phyloP scores from a whole-genome alignment of 768 basidiomycete species.

The Mycena albidolilacea region DNA sequence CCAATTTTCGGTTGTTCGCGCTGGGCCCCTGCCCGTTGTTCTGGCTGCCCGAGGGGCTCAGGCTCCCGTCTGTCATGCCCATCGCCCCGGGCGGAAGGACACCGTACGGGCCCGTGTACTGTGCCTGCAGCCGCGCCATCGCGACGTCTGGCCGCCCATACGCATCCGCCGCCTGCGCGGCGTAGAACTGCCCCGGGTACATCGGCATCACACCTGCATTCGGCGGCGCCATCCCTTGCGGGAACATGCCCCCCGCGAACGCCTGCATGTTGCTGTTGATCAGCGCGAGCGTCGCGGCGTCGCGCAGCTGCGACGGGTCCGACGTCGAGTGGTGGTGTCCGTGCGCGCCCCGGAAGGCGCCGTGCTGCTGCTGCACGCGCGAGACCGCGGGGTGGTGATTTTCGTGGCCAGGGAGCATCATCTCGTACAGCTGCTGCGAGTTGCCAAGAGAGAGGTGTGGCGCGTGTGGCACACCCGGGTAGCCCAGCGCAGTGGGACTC shows the following conservation, averaged over 20 bases:
- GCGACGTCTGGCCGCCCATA: constrained; percentile 67
- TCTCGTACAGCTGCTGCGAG: constrained; percentile 85
- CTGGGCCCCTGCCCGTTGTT: constrained; percentile 78
- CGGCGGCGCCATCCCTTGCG: constrained; percentile 59
- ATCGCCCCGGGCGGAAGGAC: constrained; percentile 48
- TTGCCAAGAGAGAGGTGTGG: constrained; percentile 80
- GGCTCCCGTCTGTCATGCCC: constrained; percentile 52
- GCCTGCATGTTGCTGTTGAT: constrained; percentile 70
- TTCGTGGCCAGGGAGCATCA: constrained; percentile 77
- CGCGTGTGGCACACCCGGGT: constrained; percentile 69
- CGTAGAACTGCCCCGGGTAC: constrained; percentile 82
- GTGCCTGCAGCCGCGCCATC: constrained; percentile 76
- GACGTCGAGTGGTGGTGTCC: constrained; percentile 89
- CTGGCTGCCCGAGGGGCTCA: constrained; percentile 58
- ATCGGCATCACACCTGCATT: constrained; percentile 63
- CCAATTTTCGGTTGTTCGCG: constrained; percentile 92
- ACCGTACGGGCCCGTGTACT: constrained; percentile 70
- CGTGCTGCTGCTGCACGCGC: constrained; percentile 86
- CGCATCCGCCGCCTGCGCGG: constrained; percentile 71
- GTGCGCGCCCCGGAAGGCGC: constrained; percentile 72
- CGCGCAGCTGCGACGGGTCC: constrained; percentile 83
- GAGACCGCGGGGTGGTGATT: constrained; percentile 75
- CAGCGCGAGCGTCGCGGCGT: constrained; percentile 76
- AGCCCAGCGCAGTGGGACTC: constrained; percentile 68
- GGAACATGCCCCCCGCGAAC: constrained; percentile 71